These are phyloP conservation scores for Colletotrichum tamarilloi DNA, from an alignment of 2,329 filamentous ascomycete genomes.

Conservation along the genomic window DNA sequence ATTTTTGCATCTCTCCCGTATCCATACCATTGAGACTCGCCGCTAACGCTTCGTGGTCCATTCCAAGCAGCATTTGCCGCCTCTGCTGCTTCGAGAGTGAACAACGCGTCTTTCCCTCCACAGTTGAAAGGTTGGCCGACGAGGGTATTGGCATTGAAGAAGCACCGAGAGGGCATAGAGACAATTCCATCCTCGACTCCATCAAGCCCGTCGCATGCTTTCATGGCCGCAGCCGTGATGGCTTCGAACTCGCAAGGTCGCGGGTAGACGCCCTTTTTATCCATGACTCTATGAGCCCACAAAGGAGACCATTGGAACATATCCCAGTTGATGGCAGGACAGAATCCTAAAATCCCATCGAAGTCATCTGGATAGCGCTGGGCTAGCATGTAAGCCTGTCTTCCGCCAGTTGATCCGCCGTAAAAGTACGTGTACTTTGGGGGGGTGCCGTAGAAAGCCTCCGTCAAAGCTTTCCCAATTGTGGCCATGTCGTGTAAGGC, in stretches of 20 bases:
- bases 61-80: constrained; percentile 31
- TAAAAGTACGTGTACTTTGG: constrained; percentile 62
- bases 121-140: constrained; percentile 29
- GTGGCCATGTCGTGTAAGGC: constrained; percentile 48
- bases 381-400: constrained; percentile 66
- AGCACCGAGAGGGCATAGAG: constrained; percentile 1
- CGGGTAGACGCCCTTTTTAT: background rate
- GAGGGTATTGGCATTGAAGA: constrained; percentile 28
- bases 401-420: constrained; percentile 70
- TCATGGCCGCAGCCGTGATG: constrained; percentile 46
- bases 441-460: constrained; percentile 55
- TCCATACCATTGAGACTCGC: constrained; percentile 15
- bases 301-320: background rate
- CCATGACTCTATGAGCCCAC: constrained; percentile 2
- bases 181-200: constrained; percentile 60
- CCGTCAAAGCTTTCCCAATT: constrained; percentile 58
- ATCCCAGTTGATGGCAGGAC: constrained; percentile 53
- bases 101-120: constrained; percentile 39
- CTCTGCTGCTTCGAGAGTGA: background rate
- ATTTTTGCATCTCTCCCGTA: background rate
- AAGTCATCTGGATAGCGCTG: constrained; percentile 67
- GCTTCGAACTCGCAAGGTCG: constrained; percentile 43
- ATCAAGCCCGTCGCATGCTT: constrained; percentile 57
- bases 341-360: constrained; percentile 65
- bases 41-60: constrained; percentile 1